phyloP scores from a whole-genome alignment of 148 eudicot genomes.

The Camellia japonica region DNA sequence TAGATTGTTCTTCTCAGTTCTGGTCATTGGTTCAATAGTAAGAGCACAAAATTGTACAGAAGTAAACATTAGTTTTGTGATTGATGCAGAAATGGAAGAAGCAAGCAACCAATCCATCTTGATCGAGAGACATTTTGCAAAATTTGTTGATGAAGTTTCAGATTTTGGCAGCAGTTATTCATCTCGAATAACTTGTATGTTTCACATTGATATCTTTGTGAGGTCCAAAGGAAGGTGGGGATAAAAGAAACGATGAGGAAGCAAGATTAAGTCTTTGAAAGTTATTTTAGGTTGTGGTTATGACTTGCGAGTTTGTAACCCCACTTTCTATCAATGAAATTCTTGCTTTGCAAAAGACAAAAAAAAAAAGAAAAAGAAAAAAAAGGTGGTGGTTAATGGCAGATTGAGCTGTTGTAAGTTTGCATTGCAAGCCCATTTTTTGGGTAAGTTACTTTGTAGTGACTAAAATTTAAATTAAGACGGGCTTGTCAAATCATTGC shows the following conservation, averaged over 20 bases:
- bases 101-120: background rate
- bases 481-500: too few relatives aligned
- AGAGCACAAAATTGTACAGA: conserved; percentile 21
- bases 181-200: conserved; percentile 1
- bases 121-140: conserved; percentile 7
- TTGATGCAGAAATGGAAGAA: background rate
- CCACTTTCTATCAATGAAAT: too few relatives aligned
- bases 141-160: conserved; percentile 11
- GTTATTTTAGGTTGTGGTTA: background rate
- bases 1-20: conserved; percentile 28
- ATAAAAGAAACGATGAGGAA: background rate
- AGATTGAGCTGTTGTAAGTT: too few relatives aligned
- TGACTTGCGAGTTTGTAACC: background rate
- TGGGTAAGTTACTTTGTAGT: too few relatives aligned
- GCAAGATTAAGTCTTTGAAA: background rate
- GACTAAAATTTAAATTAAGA: too few relatives aligned
- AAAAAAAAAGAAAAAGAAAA: background rate
- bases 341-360: too few relatives aligned
- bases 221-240: background rate
- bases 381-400: too few relatives aligned
- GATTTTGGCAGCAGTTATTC: conserved; percentile 15
- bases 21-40: conserved; percentile 12
- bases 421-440: too few relatives aligned
- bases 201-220: background rate
- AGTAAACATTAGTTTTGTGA: background rate